Percentiles rank a stretch among this genome's conserved stretches.
Conservation (phyloP, 768 basidiomycete species). For the Kwoniella europaea region DNA sequence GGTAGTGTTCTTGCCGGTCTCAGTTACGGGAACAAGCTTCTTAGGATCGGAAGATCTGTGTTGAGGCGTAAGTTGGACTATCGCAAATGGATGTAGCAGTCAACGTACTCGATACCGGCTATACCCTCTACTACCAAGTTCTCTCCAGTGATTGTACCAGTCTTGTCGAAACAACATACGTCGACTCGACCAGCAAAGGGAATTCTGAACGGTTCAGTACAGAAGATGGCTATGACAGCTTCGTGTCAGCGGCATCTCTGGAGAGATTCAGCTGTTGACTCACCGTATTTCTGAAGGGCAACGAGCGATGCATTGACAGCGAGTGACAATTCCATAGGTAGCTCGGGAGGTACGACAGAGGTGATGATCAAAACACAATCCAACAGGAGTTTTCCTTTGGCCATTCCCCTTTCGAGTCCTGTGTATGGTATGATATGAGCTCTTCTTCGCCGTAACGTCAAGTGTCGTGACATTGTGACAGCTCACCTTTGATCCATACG, state of each 20-base stretch:
- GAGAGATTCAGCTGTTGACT: slow-evolving; percentile 42
- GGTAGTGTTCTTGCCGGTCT: slow-evolving; percentile 76
- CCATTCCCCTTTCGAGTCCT: slow-evolving; percentile 90
- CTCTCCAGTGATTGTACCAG: slow-evolving; percentile 96
- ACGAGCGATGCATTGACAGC: slow-evolving; percentile 95
- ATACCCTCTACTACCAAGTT: slow-evolving; percentile 93
- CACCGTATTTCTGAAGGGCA: slow-evolving; percentile 88
- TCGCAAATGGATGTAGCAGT: background rate
- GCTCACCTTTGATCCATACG: slow-evolving; percentile 90
- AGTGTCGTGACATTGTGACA: background rate
- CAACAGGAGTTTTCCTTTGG: slow-evolving; percentile 90
- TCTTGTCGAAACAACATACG: slow-evolving; percentile 99
- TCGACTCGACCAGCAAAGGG: slow-evolving; percentile 94
- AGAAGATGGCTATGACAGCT: slow-evolving; percentile 81
- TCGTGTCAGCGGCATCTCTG: background rate
- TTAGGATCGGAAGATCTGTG: slow-evolving; percentile 67
- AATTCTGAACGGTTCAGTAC: slow-evolving; percentile 98
- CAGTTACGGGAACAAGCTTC: slow-evolving; percentile 76
- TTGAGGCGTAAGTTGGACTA: background rate
- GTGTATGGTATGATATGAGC: slow-evolving; percentile 22
- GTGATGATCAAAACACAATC: slow-evolving; percentile 97
- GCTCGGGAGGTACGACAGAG: slow-evolving; percentile 94
- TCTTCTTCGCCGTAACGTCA: background rate
- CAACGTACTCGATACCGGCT: slow-evolving; percentile 82
- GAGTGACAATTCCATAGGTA: slow-evolving; percentile 96